Evolutionary conservation across 2,329 filamentous ascomycete genomes (phyloP).

Genomic region (Botrytis elliptica): DNA sequence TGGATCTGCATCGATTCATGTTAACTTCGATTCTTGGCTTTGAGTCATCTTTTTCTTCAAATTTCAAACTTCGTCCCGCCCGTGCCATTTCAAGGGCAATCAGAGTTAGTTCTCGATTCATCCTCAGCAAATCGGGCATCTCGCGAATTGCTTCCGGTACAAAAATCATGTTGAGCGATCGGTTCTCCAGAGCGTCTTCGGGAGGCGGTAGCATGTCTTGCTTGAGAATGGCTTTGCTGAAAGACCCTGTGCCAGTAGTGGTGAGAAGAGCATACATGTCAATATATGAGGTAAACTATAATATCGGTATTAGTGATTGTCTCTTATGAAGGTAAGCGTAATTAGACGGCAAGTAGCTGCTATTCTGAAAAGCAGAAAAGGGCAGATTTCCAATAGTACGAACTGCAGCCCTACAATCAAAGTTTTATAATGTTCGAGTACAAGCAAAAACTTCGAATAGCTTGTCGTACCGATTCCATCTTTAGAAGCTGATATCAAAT

Average conservation of each 20-base stretch:
- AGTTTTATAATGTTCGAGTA: not conserved
- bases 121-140: conserved; percentile 1
- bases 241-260: conserved; percentile 50
- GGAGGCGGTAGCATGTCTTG: conserved; percentile 48
- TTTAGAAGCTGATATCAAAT: not conserved
- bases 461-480: not conserved
- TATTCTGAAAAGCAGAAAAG: not conserved
- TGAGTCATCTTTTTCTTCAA: conserved; percentile 19
- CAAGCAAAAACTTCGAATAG: not conserved
- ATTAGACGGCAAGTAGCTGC: not conserved
- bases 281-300: conserved; percentile 49
- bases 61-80: conserved; percentile 27
- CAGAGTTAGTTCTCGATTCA: conserved; percentile 33
- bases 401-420: not conserved
- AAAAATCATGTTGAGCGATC: not conserved
- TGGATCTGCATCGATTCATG: not conserved
- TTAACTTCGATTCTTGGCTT: not conserved
- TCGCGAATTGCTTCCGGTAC: not conserved
- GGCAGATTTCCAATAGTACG: not conserved
- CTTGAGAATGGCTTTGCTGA: conserved; percentile 47
- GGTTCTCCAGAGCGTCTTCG: conserved; percentile 16
- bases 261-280: conserved; percentile 56
- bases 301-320: not conserved
- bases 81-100: conserved; percentile 30
- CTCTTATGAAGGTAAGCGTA: not conserved